Percentiles rank a stretch among this genome's conserved stretches.
These are phyloP conservation scores for Fulvia fulva DNA, from an alignment of 2,329 filamentous ascomycete species.

Conservation along the genomic window DNA sequence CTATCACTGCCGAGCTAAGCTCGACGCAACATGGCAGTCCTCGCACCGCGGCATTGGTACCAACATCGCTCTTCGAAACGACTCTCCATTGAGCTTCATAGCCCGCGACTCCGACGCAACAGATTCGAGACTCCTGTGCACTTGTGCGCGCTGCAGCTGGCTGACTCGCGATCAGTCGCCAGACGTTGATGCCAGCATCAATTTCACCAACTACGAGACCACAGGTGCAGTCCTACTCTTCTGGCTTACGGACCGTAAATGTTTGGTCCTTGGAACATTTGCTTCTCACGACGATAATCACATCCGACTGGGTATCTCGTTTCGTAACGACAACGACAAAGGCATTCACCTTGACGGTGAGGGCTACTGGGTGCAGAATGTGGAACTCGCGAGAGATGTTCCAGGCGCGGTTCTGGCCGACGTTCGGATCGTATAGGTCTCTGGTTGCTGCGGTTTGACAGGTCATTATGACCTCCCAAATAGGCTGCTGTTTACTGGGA, in stretches of 20 bases:
- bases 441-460: neutral
- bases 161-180: neutral
- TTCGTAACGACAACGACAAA: neutral
- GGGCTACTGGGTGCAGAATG: neutral
- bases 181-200: too few species aligned
- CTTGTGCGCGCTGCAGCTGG: neutral
- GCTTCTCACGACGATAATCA: neutral
- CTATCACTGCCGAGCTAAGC: too few species aligned
- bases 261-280: neutral
- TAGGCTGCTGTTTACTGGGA: neutral
- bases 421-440: neutral
- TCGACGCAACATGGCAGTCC: too few species aligned
- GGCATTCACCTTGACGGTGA: neutral
- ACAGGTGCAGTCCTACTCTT: neutral
- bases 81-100: neutral
- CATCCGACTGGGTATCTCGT: neutral
- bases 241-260: too few species aligned
- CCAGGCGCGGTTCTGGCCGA: neutral
- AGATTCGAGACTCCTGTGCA: neutral
- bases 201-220: too few species aligned
- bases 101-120: neutral
- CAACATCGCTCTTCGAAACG: too few species aligned
- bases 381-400: neutral
- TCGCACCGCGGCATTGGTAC: too few species aligned
- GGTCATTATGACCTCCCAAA: neutral